A percentile compares a stretch with the other conserved stretches of the same genome.
Conservation (phyloP, 305 asterid genomes). For the Euphrasia arctica region DNA sequence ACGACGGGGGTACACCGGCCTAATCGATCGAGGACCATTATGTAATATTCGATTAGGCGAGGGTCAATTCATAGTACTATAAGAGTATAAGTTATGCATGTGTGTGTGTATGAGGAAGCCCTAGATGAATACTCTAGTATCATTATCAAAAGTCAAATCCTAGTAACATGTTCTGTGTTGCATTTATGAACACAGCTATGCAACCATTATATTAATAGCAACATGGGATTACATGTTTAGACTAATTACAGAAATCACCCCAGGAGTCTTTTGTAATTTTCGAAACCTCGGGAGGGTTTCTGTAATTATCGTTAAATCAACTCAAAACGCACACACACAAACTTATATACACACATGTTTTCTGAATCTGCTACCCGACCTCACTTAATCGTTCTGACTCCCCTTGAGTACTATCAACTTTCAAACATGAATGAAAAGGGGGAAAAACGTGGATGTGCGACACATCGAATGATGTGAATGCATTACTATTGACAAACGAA, state of each 20-base stretch:
- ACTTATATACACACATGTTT: too few species aligned
- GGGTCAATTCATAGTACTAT: background rate
- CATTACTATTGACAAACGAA: constrained; percentile 28
- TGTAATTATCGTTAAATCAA: background rate
- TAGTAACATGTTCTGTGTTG: background rate
- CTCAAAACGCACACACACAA: background rate
- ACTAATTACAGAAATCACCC: background rate
- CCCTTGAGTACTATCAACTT: background rate
- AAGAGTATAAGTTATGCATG: constrained; percentile 8
- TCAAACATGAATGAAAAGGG: background rate
- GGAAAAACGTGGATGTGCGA: background rate
- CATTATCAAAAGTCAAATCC: background rate
- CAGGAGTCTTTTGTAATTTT: background rate
- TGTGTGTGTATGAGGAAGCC: background rate
- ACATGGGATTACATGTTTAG: background rate
- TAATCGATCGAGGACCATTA: background rate
- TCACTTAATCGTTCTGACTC: background rate
- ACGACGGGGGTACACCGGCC: background rate
- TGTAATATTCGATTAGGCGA: background rate
- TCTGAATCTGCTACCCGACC: too few species aligned
- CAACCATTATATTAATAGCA: background rate
- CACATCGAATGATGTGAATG: constrained; percentile 4
- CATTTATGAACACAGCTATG: constrained; percentile 3
- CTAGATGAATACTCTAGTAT: background rate
- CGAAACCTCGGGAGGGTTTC: background rate